Percentiles rank a stretch among this genome's conserved stretches.
phyloP scores from a whole-genome alignment of 257 asterid species.

The Nicotiana obtusifolia region DNA sequence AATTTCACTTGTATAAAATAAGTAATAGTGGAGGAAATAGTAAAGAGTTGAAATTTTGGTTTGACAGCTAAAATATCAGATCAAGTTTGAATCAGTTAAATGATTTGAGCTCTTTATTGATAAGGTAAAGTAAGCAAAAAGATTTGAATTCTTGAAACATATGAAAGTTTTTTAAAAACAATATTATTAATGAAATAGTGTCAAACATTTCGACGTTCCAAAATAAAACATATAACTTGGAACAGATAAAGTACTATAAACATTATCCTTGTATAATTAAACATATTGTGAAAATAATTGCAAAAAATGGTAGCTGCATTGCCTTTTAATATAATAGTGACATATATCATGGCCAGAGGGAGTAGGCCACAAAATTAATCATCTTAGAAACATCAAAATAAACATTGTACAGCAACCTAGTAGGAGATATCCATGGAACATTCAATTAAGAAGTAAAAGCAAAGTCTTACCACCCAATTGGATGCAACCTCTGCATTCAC shows the following conservation, averaged over 20 bases:
- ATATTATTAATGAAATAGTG: not conserved
- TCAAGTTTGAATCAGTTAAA: too few species aligned
- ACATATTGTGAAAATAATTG: not conserved
- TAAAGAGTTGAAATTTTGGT: not conserved
- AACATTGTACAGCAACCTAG: conserved; percentile 5
- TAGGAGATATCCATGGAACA: not conserved
- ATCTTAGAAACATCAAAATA: too few species aligned
- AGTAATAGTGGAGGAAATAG: too few species aligned
- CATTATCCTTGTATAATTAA: too few species aligned
- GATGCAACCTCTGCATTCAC: not conserved
- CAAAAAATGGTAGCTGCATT: not conserved
- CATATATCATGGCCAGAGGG: not conserved
- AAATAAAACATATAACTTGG: not conserved
- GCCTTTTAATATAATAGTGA: not conserved
- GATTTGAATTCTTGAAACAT: not conserved
- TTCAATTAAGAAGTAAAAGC: not conserved
- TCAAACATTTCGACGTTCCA: not conserved
- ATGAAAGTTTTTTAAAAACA: not conserved
- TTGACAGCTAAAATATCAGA: not conserved
- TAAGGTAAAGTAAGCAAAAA: too few species aligned
- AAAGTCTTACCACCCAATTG: not conserved
- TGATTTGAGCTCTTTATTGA: too few species aligned
- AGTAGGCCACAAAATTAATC: not conserved
- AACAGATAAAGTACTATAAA: not conserved
- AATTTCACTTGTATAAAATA: too few species aligned